Evolutionary conservation across 495 filamentous ascomycete species (phyloP), one percentile per base, ranked within the genome.

Genomic region (Xylaria acuta): DNA sequence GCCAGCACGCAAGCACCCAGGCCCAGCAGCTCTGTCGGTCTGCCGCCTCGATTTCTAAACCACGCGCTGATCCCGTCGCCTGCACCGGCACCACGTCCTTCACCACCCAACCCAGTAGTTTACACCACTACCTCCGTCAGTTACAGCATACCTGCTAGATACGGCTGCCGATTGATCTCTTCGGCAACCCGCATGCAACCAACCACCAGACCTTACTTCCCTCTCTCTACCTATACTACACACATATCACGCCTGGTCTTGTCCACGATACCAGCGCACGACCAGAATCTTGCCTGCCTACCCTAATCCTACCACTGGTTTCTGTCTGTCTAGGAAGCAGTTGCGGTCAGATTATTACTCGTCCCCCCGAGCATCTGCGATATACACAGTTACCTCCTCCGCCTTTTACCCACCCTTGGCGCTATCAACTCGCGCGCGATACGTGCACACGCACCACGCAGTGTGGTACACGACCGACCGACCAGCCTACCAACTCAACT

Each of bases 21-120:
- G 14, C 34, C 58, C 32, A 60, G 58, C 58, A 27, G 38, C 38
- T 43, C 30, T 56, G 49, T 67, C 60, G 38, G 59, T 71, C 69
- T 64, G 59, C 59, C 59, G 69, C 47, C 65, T 67, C 45, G 27
- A 56, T 34, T 64, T 38, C 47, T 53, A 43, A 64, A 71, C 69
- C 69, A 71, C 69, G 69, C 69, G 69, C 69, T 71, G 69, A 71
- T 71, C 69, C 69, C 69, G 65, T 67, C 60, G 66, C 66, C 66
- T 56, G 53, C 66, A 59, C 66, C 66, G 66, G 66, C 66, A 59
- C 66, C 64, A 67, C 64, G 30, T 36, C 27, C 38, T 64, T 41
- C 60, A 43, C 60, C 58, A 49, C 25, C 63, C 41, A 64, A 45
- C 41, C 41, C 27, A 45, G 12, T 32, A 20, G 40, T 32, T 27